Percentiles rank a stretch among this genome's conserved stretches.
phyloP scores from a whole-genome alignment of 495 filamentous ascomycete genomes.

The Trichodelitschia bisporula region DNA sequence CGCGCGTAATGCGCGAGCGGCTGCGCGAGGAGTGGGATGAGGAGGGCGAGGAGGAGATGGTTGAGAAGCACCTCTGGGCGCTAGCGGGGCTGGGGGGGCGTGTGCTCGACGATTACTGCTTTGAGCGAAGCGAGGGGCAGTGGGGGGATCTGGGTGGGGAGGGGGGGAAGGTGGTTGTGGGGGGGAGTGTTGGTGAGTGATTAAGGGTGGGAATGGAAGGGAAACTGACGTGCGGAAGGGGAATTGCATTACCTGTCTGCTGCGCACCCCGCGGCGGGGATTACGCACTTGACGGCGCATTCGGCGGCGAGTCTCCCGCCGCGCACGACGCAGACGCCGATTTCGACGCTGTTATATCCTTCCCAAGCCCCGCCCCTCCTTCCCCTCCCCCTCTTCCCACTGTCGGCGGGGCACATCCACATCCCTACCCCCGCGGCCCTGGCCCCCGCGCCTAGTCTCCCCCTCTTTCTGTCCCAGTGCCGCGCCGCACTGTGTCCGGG shows the following conservation, averaged over 20 bases:
- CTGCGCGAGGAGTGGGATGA: slow-evolving; percentile 12
- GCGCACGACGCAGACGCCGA: background rate
- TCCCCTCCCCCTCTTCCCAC: slow-evolving; percentile 5
- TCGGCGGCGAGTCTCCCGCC: background rate
- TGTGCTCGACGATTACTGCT: too few species aligned
- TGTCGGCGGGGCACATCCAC: slow-evolving; percentile 8
- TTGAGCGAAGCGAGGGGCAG: too few species aligned
- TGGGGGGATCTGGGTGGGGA: too few species aligned
- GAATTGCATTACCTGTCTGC: slow-evolving; percentile 12
- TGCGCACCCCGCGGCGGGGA: slow-evolving; percentile 7
- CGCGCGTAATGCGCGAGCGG: slow-evolving; percentile 10
- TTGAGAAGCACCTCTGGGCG: slow-evolving; percentile 13
- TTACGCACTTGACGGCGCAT: slow-evolving; percentile 8
- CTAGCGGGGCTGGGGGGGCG: slow-evolving; percentile 12
- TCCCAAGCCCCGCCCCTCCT: too few species aligned
- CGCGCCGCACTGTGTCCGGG: slow-evolving; percentile 9
- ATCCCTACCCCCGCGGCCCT: slow-evolving; percentile 3
- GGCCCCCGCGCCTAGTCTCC: slow-evolving; percentile 8
- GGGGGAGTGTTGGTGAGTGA: too few species aligned
- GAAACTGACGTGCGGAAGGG: too few species aligned
- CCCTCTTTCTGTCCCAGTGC: slow-evolving; percentile 9
- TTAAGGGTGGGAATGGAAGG: too few species aligned
- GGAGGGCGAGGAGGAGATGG: slow-evolving; percentile 5
- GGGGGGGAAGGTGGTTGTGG: too few species aligned
- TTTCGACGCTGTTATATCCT: slow-evolving; percentile 7